These are phyloP conservation scores for Cyberlindnera galapagoensis DNA, from an alignment of 805 yeast genomes.

Conservation along the genomic window DNA sequence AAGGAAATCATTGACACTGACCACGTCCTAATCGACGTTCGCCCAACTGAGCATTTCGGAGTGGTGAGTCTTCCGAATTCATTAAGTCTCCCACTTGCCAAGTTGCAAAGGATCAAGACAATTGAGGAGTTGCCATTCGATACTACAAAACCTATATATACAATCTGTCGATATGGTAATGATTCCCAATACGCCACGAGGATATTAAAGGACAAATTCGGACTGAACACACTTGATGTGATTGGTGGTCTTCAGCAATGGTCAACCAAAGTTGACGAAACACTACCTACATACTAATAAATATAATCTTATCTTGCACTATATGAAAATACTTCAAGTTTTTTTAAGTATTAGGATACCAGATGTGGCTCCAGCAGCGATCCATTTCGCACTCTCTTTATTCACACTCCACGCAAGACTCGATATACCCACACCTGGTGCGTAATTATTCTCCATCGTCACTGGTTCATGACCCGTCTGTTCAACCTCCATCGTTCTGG, in stretches of 20 bases:
- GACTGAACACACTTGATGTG: conserved; percentile 53
- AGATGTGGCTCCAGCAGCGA: conserved; percentile 43
- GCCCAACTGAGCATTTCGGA: conserved; percentile 70
- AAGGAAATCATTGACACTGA: conserved; percentile 11
- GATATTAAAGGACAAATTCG: conserved; percentile 43
- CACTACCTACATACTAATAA: conserved; percentile 56
- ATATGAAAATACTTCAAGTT: conserved; percentile 1
- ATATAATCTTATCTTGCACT: neutral
- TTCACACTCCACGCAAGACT: conserved; percentile 55
- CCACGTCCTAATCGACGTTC: conserved; percentile 59
- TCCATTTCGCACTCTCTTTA: conserved; percentile 37
- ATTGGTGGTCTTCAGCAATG: conserved; percentile 74
- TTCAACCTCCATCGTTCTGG: conserved; percentile 31
- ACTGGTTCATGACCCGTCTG: conserved; percentile 24
- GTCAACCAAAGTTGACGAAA: conserved; percentile 52
- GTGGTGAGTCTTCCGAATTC: conserved; percentile 58
- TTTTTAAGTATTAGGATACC: conserved; percentile 40
- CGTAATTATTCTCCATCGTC: conserved; percentile 30
- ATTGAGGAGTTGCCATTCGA: conserved; percentile 26
- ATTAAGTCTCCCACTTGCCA: conserved; percentile 56
- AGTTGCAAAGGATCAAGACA: conserved; percentile 30
- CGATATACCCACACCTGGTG: conserved; percentile 45
- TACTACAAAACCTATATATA: conserved; percentile 36
- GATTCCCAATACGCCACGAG: conserved; percentile 79
- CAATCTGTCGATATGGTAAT: conserved; percentile 83